Evolutionary conservation across 768 basidiomycete species (phyloP).

Genomic region (Leucocoprinus leucothites): DNA sequence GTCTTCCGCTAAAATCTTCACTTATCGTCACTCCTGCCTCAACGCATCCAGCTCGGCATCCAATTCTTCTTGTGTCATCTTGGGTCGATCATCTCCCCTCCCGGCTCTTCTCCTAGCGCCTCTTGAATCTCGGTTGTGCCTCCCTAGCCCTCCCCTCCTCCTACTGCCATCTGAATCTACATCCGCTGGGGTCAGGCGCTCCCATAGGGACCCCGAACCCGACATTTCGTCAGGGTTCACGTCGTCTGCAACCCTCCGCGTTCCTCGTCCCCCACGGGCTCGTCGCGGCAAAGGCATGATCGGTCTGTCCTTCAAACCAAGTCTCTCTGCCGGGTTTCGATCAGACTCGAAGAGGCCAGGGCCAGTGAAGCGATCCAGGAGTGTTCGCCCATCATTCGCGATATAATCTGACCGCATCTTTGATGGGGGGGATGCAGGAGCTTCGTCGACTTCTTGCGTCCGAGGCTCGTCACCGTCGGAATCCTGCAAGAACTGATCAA

Average conservation of each 20-base stretch:
- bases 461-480: constrained; percentile 22
- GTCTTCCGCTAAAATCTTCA: too few species aligned
- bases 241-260: constrained; percentile 13
- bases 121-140: constrained; percentile 18
- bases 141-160: constrained; percentile 19
- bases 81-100: constrained; percentile 36
- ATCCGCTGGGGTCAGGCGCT: constrained; percentile 5
- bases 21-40: constrained; percentile 23
- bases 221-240: background rate
- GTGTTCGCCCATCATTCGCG: constrained; percentile 43
- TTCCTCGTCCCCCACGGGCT: constrained; percentile 22
- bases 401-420: constrained; percentile 72
- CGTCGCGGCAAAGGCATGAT: constrained; percentile 44
- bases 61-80: constrained; percentile 70
- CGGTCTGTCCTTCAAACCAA: constrained; percentile 28
- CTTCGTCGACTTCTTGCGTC: constrained; percentile 11
- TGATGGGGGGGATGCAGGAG: constrained; percentile 49
- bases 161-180: constrained; percentile 13
- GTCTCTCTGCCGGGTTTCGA: constrained; percentile 4
- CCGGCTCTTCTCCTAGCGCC: constrained; percentile 21
- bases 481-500: constrained; percentile 66
- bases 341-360: background rate
- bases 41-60: constrained; percentile 85
- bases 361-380: constrained; percentile 50
- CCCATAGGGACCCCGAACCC: constrained; percentile 7